Conservation (phyloP, 306 rosid genomes). For the Vicia sativa region DNA sequence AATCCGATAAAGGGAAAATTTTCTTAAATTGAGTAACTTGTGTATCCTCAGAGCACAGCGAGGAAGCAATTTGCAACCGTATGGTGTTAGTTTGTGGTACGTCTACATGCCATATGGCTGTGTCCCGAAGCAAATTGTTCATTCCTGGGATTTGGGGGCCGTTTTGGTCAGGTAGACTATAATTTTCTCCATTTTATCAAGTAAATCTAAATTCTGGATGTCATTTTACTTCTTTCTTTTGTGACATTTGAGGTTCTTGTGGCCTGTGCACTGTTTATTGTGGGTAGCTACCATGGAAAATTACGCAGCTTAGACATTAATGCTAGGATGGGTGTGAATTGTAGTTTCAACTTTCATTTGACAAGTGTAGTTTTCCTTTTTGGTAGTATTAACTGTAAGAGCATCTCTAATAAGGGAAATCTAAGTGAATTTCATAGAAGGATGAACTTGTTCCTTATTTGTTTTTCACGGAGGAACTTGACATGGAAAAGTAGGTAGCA, state of each 20-base stretch:
- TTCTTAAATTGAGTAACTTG: conserved; percentile 31
- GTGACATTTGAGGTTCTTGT: conserved; percentile 36
- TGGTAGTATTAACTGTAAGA: background rate
- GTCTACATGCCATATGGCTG: conserved; percentile 96
- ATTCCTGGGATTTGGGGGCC: conserved; percentile 99
- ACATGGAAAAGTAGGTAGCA: too few species aligned
- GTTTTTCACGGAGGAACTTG: too few species aligned
- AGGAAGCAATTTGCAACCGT: conserved; percentile 70
- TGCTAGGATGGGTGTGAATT: conserved; percentile 21
- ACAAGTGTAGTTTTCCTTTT: conserved; percentile 15
- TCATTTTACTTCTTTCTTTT: conserved; percentile 5
- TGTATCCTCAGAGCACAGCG: conserved; percentile 54
- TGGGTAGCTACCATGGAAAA: conserved; percentile 5
- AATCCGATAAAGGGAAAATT: conserved; percentile 26
- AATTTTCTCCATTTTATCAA: conserved; percentile 33
- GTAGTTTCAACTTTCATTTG: conserved; percentile 12
- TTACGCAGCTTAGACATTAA: conserved; percentile 25
- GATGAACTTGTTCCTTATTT: too few species aligned
- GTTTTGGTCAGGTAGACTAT: conserved; percentile 85
- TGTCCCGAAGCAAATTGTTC: conserved; percentile 79
- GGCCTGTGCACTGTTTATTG: conserved; percentile 16
- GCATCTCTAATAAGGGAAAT: too few species aligned
- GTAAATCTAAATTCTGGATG: conserved; percentile 15
- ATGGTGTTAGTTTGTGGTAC: conserved; percentile 97
- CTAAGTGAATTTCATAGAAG: too few species aligned